Conservation (phyloP, 2,329 filamentous ascomycete species). For the Myriosclerotinia curreyana region DNA sequence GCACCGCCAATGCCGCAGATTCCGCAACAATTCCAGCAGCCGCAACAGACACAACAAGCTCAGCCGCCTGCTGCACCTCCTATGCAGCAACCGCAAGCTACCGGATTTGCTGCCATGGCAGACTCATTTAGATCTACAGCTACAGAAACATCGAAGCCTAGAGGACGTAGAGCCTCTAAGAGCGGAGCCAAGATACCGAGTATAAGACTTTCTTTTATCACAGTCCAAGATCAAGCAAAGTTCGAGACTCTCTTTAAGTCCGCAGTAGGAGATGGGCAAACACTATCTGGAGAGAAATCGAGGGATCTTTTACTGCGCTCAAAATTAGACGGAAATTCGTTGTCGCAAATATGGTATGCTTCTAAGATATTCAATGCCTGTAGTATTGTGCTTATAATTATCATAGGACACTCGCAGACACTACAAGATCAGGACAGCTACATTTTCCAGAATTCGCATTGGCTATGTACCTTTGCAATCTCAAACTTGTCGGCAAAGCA, state of each 20-base stretch:
- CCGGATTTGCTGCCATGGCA: conserved; percentile 64
- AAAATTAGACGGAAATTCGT: conserved; percentile 77
- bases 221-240: conserved; percentile 88
- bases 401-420: conserved; percentile 81
- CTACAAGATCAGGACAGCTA: conserved; percentile 91
- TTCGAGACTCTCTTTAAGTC: conserved; percentile 98
- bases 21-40: conserved; percentile 36
- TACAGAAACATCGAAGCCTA: conserved; percentile 43
- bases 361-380: conserved; percentile 13
- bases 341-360: conserved; percentile 89
- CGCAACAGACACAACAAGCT: conserved; percentile 43
- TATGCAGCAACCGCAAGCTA: conserved; percentile 63
- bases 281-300: conserved; percentile 89
- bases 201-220: conserved; percentile 93
- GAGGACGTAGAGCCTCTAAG: conserved; percentile 50
- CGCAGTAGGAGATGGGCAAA: conserved; percentile 78
- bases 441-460: conserved; percentile 97
- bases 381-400: conserved; percentile 30
- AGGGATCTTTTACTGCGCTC: conserved; percentile 86
- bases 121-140: conserved; percentile 58
- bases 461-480: conserved; percentile 97
- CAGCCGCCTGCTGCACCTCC: conserved; percentile 57
- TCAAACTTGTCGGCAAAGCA: conserved; percentile 83
- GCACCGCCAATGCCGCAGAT: conserved; percentile 39
- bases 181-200: conserved; percentile 78